Evolutionary conservation across 2,329 filamentous ascomycete species (phyloP), one percentile per base, ranked within the genome.

Genomic region (Trichocomaceae sp.): DNA sequence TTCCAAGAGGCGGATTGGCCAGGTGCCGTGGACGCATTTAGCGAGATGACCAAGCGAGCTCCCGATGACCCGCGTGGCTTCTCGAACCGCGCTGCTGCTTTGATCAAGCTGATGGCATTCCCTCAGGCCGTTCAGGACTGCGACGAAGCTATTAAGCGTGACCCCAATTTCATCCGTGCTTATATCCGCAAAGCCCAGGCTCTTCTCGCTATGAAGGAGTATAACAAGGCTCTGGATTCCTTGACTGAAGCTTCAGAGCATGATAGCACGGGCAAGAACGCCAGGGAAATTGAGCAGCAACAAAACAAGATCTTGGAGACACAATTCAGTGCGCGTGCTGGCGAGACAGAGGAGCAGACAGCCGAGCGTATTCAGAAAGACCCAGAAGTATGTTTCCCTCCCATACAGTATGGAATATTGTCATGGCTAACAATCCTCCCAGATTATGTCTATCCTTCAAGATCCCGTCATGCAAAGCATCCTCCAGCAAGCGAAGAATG

Each of bases 401-500:
- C 13, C 54, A 15, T 3, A 20, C 41, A 26, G 5, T 17, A 51
- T 56, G 9, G 47, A 51, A 47, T 44, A 39, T 26, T 26, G 4
- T 31, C 46, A 37, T 22, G 35, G 17, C 41, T 46, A 42, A 54
- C 64, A n/a, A 62, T 66, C 54, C 47, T 46, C 3, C 23, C 60
- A 80, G 85, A 96, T 97, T 70, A 88, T 95, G 82, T 74, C 79
- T 59, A 92, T 96, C 67, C 88, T 97, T 75, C 86, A 91, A 72
- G 93, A 99, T 68, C 93, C 93, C 15, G 86, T 99, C 68, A 97
- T 99, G 92, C 90, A 99, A 76, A 87, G 87, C 62, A 96, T 96
- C 62, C 83, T 97, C 55, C 91, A 97, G 72, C 93, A 99, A 76
- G 93, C 93, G 46, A 95, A 97, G 79, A 84, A 83, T 54, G 88